These are phyloP conservation scores for Blastobotrys serpentis DNA, from an alignment of 1,139 yeast species.

Conservation along the genomic window DNA sequence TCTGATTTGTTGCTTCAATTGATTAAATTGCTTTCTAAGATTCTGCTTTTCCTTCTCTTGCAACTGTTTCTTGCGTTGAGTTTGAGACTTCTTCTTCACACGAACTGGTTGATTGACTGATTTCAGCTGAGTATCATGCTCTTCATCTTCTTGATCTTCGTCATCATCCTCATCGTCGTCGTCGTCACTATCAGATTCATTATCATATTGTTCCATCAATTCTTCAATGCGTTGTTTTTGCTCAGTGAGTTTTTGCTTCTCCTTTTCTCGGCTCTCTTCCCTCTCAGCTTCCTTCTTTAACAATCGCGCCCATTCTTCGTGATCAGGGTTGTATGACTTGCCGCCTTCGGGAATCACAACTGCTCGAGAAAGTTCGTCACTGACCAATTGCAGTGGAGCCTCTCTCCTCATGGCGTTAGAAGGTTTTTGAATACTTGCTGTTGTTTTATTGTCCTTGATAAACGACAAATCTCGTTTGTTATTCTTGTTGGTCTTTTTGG, in stretches of 20 bases:
- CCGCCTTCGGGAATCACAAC: conserved; percentile 74
- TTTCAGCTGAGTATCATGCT: conserved; percentile 41
- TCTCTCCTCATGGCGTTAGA: conserved; percentile 43
- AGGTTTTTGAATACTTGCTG: conserved; percentile 24
- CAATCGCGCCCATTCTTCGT: conserved; percentile 77
- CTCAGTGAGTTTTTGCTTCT: conserved; percentile 55
- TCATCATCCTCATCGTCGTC: conserved; percentile 43
- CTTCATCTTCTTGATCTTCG: conserved; percentile 34
- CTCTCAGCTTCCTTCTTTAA: conserved; percentile 63
- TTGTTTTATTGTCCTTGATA: conserved; percentile 21
- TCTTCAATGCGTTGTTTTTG: conserved; percentile 63
- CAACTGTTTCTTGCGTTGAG: conserved; percentile 70
- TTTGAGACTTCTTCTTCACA: conserved; percentile 69
- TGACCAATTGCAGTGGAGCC: conserved; percentile 50
- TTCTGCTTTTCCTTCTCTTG: conserved; percentile 60
- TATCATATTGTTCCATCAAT: conserved; percentile 55
- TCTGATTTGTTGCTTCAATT: conserved; percentile 58
- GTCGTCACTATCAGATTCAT: conserved; percentile 50
- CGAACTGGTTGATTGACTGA: conserved; percentile 73
- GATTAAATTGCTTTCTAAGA: conserved; percentile 58
- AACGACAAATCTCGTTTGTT: conserved; percentile 23
- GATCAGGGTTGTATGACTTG: conserved; percentile 87
- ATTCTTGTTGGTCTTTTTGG: conserved; percentile 27
- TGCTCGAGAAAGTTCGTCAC: conserved; percentile 36
- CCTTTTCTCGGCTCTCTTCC: conserved; percentile 67